Conservation (phyloP, 2,329 filamentous ascomycete species). For the Fusarium multiceps region DNA sequence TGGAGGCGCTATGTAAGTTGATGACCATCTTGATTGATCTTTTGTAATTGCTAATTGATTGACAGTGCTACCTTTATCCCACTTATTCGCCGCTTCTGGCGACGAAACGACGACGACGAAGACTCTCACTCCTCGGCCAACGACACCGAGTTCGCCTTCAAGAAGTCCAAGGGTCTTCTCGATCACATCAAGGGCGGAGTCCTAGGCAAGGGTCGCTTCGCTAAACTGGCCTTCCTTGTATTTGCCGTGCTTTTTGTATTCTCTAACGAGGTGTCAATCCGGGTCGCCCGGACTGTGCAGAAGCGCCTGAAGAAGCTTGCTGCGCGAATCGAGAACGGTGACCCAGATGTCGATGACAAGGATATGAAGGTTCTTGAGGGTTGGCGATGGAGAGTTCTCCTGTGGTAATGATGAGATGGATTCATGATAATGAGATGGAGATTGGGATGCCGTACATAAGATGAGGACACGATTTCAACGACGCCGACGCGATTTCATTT, state of each 20-base stretch:
- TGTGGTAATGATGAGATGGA: slow-evolving; percentile 52
- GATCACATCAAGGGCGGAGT: slow-evolving; percentile 60
- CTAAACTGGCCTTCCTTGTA: slow-evolving; percentile 64
- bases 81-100: slow-evolving; percentile 63
- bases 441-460: slow-evolving; percentile 38
- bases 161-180: slow-evolving; percentile 61
- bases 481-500: slow-evolving; percentile 40
- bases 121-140: slow-evolving; percentile 56
- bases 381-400: slow-evolving; percentile 67
- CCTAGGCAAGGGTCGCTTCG: slow-evolving; percentile 58
- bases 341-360: slow-evolving; percentile 58
- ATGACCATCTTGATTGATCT: slow-evolving; percentile 1
- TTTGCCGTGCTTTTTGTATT: slow-evolving; percentile 69
- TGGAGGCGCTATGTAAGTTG: slow-evolving; percentile 62
- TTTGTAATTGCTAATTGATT: slow-evolving; percentile 11
- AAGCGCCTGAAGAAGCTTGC: slow-evolving; percentile 62
- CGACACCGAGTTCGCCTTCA: slow-evolving; percentile 69
- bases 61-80: slow-evolving; percentile 64
- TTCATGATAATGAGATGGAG: background rate
- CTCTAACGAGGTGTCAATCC: slow-evolving; percentile 67
- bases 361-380: slow-evolving; percentile 63
- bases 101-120: slow-evolving; percentile 55
- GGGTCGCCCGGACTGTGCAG: slow-evolving; percentile 63
- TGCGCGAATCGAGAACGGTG: slow-evolving; percentile 60
- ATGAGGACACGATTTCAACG: slow-evolving; percentile 50